Base-by-base conservation (phyloP, 1,284 basidiomycete species). In the Ustilago lituana region DNA sequence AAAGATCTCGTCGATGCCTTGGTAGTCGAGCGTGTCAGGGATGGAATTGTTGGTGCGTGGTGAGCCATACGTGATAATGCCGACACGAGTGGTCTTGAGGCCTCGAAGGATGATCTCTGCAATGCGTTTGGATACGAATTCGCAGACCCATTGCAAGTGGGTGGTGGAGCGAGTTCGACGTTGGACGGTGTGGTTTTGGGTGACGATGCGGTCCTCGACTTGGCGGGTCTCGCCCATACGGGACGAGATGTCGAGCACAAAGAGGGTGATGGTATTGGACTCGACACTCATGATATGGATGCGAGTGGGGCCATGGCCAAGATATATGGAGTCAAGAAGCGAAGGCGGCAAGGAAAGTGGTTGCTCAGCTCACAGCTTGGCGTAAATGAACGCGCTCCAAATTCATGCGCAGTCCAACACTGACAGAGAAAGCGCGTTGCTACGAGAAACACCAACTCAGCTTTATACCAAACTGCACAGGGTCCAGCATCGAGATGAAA, bases 21-120 rank as follows among this genome's bases (percentile, higher is more conserved):
- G 87, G 71, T 95, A 95, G 88, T 33, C 88, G 88, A 44, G 86
- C 84, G 56, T 41, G 26, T 84, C 82, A 73, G 89, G 86, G 65
- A 92, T 83, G 31, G 89, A 84, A 73, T 95, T 95, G 70, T 89
- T 85, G 10, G 67, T 58, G 45, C 61, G 49, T 45, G 38, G 50
- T 32, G 57, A 74, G 37, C 93, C 93, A 77, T 92, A 94, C 4
- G 90, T 84, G 41, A 95, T 87, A 29, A 97, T 87, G 17, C 91
- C 91, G 77, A 92, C 93, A 74, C 91, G 89, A 76, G 95, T 93
- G 10, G 94, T 95, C 84, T 96, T 96, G 38, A 93, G 85, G 5
- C 89, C 91, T 69, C 90, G 88, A 79, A 89, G 92, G 61, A 96
- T 92, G 89, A 93, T 92, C 71, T 93, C 91, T 80, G 94, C 92